A percentile compares a stretch with the other conserved stretches of the same genome.
phyloP scores from a whole-genome alignment of 495 filamentous ascomycete genomes.

The Trichoderma asperelloides region DNA sequence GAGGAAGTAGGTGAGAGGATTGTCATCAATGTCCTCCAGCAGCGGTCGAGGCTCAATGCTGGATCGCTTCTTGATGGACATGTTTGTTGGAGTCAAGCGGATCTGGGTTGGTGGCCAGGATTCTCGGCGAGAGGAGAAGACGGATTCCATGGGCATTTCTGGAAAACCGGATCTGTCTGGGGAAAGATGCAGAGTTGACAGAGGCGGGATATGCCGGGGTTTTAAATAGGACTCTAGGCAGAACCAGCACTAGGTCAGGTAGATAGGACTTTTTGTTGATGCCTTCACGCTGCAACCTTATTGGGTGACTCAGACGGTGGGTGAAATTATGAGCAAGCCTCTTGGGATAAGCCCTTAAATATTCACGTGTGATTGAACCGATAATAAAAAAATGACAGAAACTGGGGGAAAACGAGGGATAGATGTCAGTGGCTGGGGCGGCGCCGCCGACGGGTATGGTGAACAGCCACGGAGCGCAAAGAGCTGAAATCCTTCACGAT shows the following conservation, averaged over 20 bases:
- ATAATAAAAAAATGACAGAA: background rate
- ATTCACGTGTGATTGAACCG: background rate
- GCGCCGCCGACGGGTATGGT: background rate
- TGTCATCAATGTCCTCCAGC: conserved; percentile 30
- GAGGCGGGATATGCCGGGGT: background rate
- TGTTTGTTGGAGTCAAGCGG: background rate
- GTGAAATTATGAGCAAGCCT: background rate
- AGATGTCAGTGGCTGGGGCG: background rate
- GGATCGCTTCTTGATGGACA: conserved; percentile 1
- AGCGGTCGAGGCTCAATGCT: conserved; percentile 6
- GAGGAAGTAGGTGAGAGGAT: conserved; percentile 43
- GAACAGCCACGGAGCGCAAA: background rate
- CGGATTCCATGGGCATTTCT: conserved; percentile 8
- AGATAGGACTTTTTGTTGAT: conserved; percentile 5
- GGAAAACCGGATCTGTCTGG: background rate
- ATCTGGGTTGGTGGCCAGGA: conserved; percentile 13
- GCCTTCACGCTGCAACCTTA: background rate
- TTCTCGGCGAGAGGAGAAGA: conserved; percentile 8
- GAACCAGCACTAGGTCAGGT: background rate
- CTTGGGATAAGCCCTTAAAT: background rate
- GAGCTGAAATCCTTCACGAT: background rate
- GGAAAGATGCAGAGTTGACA: background rate
- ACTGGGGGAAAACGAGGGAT: background rate
- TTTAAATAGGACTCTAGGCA: background rate
- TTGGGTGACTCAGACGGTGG: conserved; percentile 3